These are phyloP conservation scores for Hortaea sp. DNA, from an alignment of 2,329 filamentous ascomycete genomes.

Conservation along the genomic window DNA sequence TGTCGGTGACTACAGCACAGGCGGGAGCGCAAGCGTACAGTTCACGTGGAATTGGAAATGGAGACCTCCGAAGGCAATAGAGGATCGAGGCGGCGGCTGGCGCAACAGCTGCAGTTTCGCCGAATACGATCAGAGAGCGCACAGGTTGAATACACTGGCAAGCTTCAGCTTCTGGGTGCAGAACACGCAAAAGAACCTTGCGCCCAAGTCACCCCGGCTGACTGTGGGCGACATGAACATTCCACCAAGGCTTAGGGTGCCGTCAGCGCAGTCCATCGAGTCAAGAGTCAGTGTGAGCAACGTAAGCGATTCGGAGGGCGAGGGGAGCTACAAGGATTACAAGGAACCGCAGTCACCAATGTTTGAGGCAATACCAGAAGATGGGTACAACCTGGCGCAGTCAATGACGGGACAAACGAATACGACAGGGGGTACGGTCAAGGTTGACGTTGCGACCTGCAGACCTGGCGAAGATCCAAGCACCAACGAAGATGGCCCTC, in stretches of 20 bases:
- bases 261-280: constrained; percentile 79
- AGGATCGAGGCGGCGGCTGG: constrained; percentile 87
- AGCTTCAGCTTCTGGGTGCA: constrained; percentile 95
- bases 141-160: constrained; percentile 76
- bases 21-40: constrained; percentile 69
- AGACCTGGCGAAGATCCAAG: constrained; percentile 78
- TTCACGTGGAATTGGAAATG: constrained; percentile 98
- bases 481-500: constrained; percentile 78
- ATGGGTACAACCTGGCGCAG: constrained; percentile 34
- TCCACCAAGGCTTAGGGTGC: constrained; percentile 61
- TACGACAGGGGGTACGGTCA: constrained; percentile 43
- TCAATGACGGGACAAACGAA: constrained; percentile 27
- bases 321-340: constrained; percentile 31
- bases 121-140: constrained; percentile 90
- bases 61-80: constrained; percentile 72
- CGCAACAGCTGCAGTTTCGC: constrained; percentile 94
- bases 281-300: constrained; percentile 57
- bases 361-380: constrained; percentile 39
- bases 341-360: constrained; percentile 37
- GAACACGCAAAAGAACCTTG: constrained; percentile 37
- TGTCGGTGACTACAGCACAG: constrained; percentile 83
- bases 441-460: constrained; percentile 78
- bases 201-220: constrained; percentile 54
- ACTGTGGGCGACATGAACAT: constrained; percentile 8
- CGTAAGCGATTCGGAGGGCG: constrained; percentile 54